Evolutionary conservation across 1,284 basidiomycete species (phyloP), one percentile per base, ranked within the genome.

Genomic region (Marasmius fiardii): DNA sequence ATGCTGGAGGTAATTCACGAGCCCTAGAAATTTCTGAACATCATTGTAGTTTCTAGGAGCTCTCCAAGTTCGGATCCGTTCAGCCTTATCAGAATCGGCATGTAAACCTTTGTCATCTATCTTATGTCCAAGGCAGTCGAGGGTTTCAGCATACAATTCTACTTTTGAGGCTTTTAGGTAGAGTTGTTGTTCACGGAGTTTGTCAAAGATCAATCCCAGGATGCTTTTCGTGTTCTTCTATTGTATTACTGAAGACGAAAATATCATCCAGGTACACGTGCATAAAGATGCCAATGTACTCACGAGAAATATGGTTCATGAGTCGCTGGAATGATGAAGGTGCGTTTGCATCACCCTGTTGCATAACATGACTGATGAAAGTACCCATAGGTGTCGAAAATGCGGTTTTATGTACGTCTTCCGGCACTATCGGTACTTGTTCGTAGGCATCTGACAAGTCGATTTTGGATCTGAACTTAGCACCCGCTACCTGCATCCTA

Each of bases 101-200:
- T 61, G 60, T 5, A 69, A 59, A 0, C 69, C 68, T 1, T 58
- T 37, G 12, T 65, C 53, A 23, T 67, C 60, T 3, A 72, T 68
- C 0, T 67, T 54, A 47, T 71, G 65, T 2, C 71, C 68, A 0
- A 72, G 58, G 51, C 69, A 70, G 20, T 71, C 64, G 0, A 73
- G 43, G 20, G 56, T 48, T 1, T 60, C 53, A 0, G 65, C 54
- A 50, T 72, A 73, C 2, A 75, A 53, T 7, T 71, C 59, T n/a
- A 63, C 65, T 57, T 74, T 75, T 45, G 62, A 57, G 5, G n/a
- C n/a, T n/a, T n/a, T n/a, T n/a, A n/a, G n/a, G n/a, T n/a, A n/a
- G n/a, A n/a, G n/a, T n/a, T n/a, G 53, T 56, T 62, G 60, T 2
- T 52, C n/a, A 0, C 60, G 43, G 0, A 74, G 57, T 10, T 58